Percentiles rank a stretch among this genome's conserved stretches.
These are phyloP conservation scores for Diplotaxis tenuifolia DNA, from an alignment of 345 rosid genomes.

Conservation along the genomic window DNA sequence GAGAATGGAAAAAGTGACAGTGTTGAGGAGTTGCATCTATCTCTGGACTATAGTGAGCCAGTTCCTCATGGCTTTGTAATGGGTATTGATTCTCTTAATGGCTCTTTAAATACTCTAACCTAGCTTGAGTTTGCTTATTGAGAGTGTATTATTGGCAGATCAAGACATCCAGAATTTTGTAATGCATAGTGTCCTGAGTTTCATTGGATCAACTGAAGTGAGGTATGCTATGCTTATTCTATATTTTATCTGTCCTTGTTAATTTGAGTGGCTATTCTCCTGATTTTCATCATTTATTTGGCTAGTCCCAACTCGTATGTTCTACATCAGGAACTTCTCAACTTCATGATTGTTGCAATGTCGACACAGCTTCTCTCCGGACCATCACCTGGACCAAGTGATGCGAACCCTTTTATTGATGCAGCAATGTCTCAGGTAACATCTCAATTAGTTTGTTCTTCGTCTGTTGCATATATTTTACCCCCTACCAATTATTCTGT, in stretches of 20 bases:
- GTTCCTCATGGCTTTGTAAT: slow-evolving; percentile 48
- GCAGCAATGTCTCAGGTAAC: slow-evolving; percentile 89
- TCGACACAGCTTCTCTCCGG: slow-evolving; percentile 87
- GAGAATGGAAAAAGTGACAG: slow-evolving; percentile 59
- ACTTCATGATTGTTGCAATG: slow-evolving; percentile 82
- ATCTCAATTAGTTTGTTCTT: not conserved
- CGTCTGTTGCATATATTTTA: not conserved
- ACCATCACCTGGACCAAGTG: slow-evolving; percentile 68
- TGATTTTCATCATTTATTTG: slow-evolving; percentile 42
- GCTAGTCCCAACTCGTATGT: slow-evolving; percentile 68
- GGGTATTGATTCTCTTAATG: slow-evolving; percentile 45
- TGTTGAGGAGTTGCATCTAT: slow-evolving; percentile 56
- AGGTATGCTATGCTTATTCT: slow-evolving; percentile 49
- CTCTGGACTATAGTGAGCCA: slow-evolving; percentile 66
- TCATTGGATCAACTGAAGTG: slow-evolving; percentile 70
- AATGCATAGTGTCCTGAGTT: slow-evolving; percentile 73
- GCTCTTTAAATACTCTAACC: no score
- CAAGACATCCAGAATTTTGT: slow-evolving; percentile 68
- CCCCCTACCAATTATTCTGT: slow-evolving; percentile 14
- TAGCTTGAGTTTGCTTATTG: no score
- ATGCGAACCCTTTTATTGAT: slow-evolving; percentile 82
- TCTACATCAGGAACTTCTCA: slow-evolving; percentile 90
- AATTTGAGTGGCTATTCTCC: slow-evolving; percentile 21
- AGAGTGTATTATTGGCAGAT: slow-evolving; percentile 49
- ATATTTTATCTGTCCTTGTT: not conserved